phyloP scores from a whole-genome alignment of 805 yeast genomes.

The Saccharomycopsis oosterbeekiorum region DNA sequence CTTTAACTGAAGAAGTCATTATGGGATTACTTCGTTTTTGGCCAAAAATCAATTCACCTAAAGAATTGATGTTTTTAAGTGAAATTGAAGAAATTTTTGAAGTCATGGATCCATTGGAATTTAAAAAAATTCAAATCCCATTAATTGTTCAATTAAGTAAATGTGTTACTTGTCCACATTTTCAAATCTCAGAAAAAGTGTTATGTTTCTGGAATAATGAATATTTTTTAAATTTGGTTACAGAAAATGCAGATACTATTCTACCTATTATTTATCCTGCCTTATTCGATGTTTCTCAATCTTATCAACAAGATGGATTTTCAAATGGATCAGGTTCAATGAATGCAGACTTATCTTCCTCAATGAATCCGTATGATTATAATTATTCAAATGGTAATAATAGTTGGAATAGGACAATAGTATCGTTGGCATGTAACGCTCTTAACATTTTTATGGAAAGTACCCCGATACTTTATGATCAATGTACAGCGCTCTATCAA shows the following conservation, averaged over 20 bases:
- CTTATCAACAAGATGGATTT: constrained; percentile 19
- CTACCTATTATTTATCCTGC: constrained; percentile 88
- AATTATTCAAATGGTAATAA: constrained; percentile 18
- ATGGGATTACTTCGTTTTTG: constrained; percentile 88
- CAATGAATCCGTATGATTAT: constrained; percentile 23
- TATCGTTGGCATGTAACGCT: constrained; percentile 83
- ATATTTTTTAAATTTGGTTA: constrained; percentile 78
- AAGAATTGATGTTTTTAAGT: constrained; percentile 90
- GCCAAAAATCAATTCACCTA: constrained; percentile 94
- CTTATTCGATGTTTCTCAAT: constrained; percentile 69
- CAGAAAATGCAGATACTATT: constrained; percentile 87
- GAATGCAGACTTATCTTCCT: constrained; percentile 21
- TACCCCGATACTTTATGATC: constrained; percentile 83
- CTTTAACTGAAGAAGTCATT: constrained; percentile 89
- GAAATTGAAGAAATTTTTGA: constrained; percentile 96
- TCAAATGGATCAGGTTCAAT: background rate
- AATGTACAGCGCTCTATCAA: constrained; percentile 81
- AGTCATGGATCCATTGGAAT: constrained; percentile 89
- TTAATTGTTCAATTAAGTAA: constrained; percentile 87
- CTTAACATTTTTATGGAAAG: constrained; percentile 87
- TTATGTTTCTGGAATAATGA: constrained; percentile 92
- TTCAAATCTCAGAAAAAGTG: constrained; percentile 95
- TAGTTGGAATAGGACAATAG: constrained; percentile 93
- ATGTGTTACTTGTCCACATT: constrained; percentile 90
- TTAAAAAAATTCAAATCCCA: constrained; percentile 84